These are phyloP conservation scores for Acarospora socialis DNA, from an alignment of 2,329 filamentous ascomycete genomes.

Conservation along the genomic window DNA sequence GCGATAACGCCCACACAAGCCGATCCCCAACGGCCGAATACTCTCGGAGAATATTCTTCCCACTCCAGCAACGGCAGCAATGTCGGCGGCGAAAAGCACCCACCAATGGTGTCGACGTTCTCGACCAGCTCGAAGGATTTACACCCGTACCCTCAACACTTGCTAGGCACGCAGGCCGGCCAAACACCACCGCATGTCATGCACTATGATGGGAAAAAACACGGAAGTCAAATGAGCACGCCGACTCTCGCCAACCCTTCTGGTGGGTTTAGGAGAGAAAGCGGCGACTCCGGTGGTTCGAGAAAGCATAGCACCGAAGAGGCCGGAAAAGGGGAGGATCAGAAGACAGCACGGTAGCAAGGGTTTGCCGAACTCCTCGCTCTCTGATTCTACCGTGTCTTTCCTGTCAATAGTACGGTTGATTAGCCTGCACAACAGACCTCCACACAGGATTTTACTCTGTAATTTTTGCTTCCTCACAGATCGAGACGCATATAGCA, in stretches of 20 bases:
- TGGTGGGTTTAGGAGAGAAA: constrained; percentile 1
- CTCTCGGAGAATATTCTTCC: neutral
- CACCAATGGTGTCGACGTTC: constrained; percentile 36
- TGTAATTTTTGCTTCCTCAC: too few species aligned
- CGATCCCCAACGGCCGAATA: constrained; percentile 9
- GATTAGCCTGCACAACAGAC: too few species aligned
- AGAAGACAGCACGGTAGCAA: neutral
- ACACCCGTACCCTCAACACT: constrained; percentile 30
- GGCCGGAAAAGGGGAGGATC: constrained; percentile 1
- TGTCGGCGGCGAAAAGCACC: constrained; percentile 21
- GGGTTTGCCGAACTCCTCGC: too few species aligned
- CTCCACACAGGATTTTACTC: too few species aligned
- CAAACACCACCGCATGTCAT: constrained; percentile 18
- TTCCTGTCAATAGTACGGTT: too few species aligned
- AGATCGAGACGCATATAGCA: too few species aligned
- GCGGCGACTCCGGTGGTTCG: neutral
- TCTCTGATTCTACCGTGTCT: too few species aligned
- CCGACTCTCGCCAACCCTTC: constrained; percentile 11
- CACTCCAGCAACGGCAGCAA: constrained; percentile 14
- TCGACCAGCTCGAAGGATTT: constrained; percentile 38
- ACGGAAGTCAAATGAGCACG: constrained; percentile 11
- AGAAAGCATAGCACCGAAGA: neutral
- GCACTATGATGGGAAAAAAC: constrained; percentile 14
- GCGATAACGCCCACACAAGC: constrained; percentile 21
- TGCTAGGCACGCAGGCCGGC: constrained; percentile 20